phyloP scores from a whole-genome alignment of 371 early-diverging fungal genomes.

The Umbelopsis sp. region DNA sequence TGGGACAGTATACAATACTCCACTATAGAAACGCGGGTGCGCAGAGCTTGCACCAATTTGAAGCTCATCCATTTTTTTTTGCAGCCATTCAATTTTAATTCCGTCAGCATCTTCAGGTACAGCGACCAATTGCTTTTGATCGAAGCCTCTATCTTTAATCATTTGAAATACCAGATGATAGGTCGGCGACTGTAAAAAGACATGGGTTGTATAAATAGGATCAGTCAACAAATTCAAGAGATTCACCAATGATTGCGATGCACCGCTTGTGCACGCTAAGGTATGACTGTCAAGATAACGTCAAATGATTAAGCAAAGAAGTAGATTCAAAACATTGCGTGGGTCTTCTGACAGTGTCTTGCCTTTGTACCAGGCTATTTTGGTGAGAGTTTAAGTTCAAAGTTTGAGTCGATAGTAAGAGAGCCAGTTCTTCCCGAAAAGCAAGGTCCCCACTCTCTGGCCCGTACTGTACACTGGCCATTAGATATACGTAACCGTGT shows the following conservation, averaged over 20 bases:
- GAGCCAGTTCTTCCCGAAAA: conserved; percentile 32
- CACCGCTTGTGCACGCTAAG: conserved; percentile 42
- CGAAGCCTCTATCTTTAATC: conserved; percentile 49
- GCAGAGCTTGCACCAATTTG: neutral
- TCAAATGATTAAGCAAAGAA: neutral
- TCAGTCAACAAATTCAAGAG: conserved; percentile 34
- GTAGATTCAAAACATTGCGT: neutral
- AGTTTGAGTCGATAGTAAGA: conserved; percentile 33
- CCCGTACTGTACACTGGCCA: conserved; percentile 31
- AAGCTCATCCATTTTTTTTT: conserved; percentile 12
- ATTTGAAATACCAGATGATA: conserved; percentile 60
- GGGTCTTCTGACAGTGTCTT: conserved; percentile 1
- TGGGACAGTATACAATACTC: conserved; percentile 62
- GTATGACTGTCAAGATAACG: conserved; percentile 23
- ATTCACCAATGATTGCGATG: conserved; percentile 39
- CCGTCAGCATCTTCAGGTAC: conserved; percentile 34
- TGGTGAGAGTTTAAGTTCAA: neutral
- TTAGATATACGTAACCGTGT: neutral
- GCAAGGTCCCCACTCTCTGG: conserved; percentile 27
- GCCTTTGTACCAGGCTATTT: conserved; percentile 24
- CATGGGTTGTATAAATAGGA: conserved; percentile 31
- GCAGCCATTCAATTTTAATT: conserved; percentile 27
- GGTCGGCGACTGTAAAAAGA: conserved; percentile 64
- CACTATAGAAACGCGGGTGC: conserved; percentile 22
- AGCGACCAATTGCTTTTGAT: conserved; percentile 35